phyloP scores from a whole-genome alignment of 768 basidiomycete genomes.

The Jaapia argillacea region DNA sequence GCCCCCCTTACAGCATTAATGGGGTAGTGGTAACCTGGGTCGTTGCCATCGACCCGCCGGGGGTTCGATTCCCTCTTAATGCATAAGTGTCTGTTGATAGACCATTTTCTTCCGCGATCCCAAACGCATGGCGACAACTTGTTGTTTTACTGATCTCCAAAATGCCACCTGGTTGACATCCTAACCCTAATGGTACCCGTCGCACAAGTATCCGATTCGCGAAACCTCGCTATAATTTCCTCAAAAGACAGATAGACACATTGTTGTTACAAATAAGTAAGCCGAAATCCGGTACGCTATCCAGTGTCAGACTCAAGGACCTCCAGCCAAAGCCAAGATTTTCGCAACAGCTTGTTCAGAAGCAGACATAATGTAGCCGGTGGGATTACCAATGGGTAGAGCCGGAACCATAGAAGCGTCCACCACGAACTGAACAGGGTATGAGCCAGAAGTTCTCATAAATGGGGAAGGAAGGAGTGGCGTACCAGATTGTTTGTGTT shows the following conservation, averaged over 20 bases:
- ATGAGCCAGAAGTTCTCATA: neutral
- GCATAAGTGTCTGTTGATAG: too few relatives aligned
- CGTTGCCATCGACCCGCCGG: slow-evolving; percentile 74
- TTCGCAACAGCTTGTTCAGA: slow-evolving; percentile 49
- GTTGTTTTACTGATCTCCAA: too few relatives aligned
- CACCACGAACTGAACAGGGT: slow-evolving; percentile 35
- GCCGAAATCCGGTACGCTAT: too few relatives aligned
- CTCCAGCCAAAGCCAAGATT: slow-evolving; percentile 43
- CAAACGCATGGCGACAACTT: too few relatives aligned
- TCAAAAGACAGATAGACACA: too few relatives aligned
- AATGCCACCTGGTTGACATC: too few relatives aligned
- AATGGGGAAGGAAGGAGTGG: neutral
- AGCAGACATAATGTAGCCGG: slow-evolving; percentile 43
- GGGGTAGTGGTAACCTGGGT: slow-evolving; percentile 61
- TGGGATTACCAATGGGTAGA: slow-evolving; percentile 49
- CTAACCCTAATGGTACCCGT: too few relatives aligned
- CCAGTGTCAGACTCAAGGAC: too few relatives aligned
- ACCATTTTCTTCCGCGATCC: too few relatives aligned
- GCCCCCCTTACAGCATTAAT: slow-evolving; percentile 32
- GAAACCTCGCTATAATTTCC: too few relatives aligned
- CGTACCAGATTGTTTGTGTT: slow-evolving; percentile 27
- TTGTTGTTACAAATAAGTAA: too few relatives aligned
- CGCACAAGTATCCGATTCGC: too few relatives aligned
- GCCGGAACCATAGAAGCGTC: slow-evolving; percentile 43
- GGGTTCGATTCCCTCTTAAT: slow-evolving; percentile 85